A percentile compares a stretch with the other conserved stretches of the same genome.
Conservation (phyloP, 257 asterid genomes). For the Handroanthus guayacan region DNA sequence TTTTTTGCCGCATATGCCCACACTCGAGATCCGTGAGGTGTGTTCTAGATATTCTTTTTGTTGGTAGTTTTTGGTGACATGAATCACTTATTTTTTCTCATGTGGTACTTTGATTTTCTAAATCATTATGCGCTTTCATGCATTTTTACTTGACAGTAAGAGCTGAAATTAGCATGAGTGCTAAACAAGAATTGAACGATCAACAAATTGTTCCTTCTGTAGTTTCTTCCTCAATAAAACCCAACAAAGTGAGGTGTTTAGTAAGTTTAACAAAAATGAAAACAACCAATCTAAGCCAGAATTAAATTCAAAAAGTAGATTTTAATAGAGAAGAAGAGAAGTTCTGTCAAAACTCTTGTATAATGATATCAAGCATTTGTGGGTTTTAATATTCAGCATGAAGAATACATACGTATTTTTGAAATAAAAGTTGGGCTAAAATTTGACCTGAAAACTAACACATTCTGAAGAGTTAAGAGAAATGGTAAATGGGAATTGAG, state of each 20-base stretch:
- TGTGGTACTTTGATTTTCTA: conserved; percentile 11
- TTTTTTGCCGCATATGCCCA: conserved; percentile 99
- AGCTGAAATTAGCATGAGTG: conserved; percentile 15
- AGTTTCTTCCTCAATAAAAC: conserved; percentile 3
- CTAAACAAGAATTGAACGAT: background rate
- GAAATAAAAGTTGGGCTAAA: background rate
- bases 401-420: background rate
- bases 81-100: background rate
- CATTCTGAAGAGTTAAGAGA: conserved; percentile 1
- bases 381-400: background rate
- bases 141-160: background rate
- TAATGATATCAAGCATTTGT: background rate
- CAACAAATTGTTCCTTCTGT: conserved; percentile 8
- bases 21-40: conserved; percentile 99
- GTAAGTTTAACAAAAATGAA: conserved; percentile 2
- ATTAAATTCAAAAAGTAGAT: background rate
- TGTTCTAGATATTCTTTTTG: conserved; percentile 35
- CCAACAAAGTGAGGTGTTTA: conserved; percentile 4
- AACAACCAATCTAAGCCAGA: background rate
- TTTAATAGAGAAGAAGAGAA: background rate
- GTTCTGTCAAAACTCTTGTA: background rate
- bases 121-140: conserved; percentile 2
- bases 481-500: conserved; percentile 11
- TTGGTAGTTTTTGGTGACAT: conserved; percentile 29
- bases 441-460: conserved; percentile 6